Base-by-base conservation (phyloP, 306 rosid species). In the Medicago ruthenica region DNA sequence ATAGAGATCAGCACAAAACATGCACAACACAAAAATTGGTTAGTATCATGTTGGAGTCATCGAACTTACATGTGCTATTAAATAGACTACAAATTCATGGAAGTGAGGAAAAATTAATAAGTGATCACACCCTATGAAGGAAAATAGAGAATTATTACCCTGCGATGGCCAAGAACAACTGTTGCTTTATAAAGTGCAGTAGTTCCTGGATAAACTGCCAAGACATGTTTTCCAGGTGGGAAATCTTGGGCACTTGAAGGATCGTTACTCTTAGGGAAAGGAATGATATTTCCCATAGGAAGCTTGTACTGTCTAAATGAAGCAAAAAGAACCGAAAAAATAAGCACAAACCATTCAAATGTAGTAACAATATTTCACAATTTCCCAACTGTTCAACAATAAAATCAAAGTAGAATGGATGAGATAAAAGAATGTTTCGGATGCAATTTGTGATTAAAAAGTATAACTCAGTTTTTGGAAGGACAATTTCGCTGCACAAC, bases 131-230 rank as follows among this genome's bases (percentile, higher is more conserved):
- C 14, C 34, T n/a, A 66, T 24, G 37, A 70, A 80, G 59, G 57
- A 18, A 77, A 40, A 53, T n/a, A 77, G 13, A 64, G 76, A 85
- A 55, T 68, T 42, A 39, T 81, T 79, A 95, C 99, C 95, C 92
- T 89, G 89, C 97, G 97, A 81, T 80, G 89, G 81, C 87, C 89
- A 60, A 88, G 92, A 79, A 92, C 98, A 77, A 95, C 99, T 5
- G 99, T 95, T 64, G 99, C 99, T 87, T 91, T 95, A 71, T 95
- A 95, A 20, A 95, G 98, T 62, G 99, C 99, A 67, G 97, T 95
- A 40, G 99, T 95, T 75, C 96, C 92, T 73, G 99, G 99, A 89
- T 95, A 95, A 74, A 95, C 99, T 34, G 99, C 99, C 84, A 95
- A 86, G 73, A 95, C 98, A 42, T 86, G 98, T 74, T 79, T 89